These are phyloP conservation scores for Patellifolia procumbens DNA, from an alignment of 179 eudicot genomes.

Conservation along the genomic window DNA sequence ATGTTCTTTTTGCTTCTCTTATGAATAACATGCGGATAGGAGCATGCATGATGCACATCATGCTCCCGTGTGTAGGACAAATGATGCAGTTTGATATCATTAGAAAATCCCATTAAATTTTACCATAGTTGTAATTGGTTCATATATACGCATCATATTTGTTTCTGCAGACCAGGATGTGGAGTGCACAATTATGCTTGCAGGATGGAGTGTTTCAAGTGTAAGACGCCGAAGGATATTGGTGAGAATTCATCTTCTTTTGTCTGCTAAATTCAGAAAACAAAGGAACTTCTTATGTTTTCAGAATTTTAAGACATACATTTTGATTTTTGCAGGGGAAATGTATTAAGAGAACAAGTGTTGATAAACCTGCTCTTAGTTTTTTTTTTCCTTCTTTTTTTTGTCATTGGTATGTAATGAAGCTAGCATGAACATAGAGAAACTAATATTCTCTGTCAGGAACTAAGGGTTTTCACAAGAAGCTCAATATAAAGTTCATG, in stretches of 20 bases:
- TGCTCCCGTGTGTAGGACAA: background rate
- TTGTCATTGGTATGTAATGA: background rate
- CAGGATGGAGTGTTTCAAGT: constrained; percentile 66
- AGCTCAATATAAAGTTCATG: background rate
- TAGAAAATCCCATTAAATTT: background rate
- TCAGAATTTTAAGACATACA: background rate
- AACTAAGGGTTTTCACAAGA: constrained; percentile 1
- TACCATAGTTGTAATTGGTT: background rate
- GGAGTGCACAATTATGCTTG: constrained; percentile 84
- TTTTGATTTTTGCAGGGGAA: constrained; percentile 20
- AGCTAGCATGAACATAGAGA: background rate
- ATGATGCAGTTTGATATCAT: background rate
- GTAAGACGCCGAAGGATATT: constrained; percentile 60
- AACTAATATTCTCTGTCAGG: background rate
- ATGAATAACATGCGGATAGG: background rate
- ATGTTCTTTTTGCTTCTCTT: too few species aligned
- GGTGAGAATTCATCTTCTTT: constrained; percentile 34
- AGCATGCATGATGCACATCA: background rate
- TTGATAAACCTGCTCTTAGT: background rate
- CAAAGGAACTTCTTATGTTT: background rate
- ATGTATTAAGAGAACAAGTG: constrained; percentile 22
- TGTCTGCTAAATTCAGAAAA: constrained; percentile 4
- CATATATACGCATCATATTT: background rate
- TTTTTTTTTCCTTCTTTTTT: too few species aligned
- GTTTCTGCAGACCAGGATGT: constrained; percentile 60